Base-by-base conservation (phyloP, 106 monocot species). In the Agapanthus africanus region DNA sequence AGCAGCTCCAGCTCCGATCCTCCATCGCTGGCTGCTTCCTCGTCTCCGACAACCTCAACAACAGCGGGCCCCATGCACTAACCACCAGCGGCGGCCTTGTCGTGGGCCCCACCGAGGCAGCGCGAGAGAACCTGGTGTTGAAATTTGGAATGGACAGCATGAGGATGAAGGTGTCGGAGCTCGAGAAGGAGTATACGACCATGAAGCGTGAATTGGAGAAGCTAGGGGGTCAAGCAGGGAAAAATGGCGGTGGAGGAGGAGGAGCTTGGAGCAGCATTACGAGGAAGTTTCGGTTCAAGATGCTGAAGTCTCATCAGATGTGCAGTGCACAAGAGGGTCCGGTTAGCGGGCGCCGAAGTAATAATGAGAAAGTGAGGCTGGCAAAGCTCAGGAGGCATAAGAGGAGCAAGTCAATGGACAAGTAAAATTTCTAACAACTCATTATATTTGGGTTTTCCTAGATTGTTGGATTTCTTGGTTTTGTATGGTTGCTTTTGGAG, bases 1-100 rank as follows among this genome's bases (percentile, higher is more conserved):
- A 91, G 73, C 91, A 91, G 76, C 78, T 91, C 16, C 91, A 86
- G 65, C 73, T 88, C 42, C 73, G 84, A 25, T 78, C 79, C 15
- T 84, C 85, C 0, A 88, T 91, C 15, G 82, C 84, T 1, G 87
- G 86, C 4, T 91, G 88, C 74, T 77, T 88, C 11, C 75, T 85
- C 14, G 59, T 88, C 11, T 85, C 91, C 0, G 91, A 91, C 40
- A 83, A 83, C 47, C 70, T 85, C 19, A n/a, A 47, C 46, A 47
- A 47, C 56, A 60, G 22, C 35, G 14, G 6, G 62, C 27, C 25
- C 66, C 80, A 2, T 44, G 16, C 19, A 13, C 46, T 15, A 56
- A 56, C 2, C 22, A 25, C 9, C 2, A 56, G 67, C 5, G 80
- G 73, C 40, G 71, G 67, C 5, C 75, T 68, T 40, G 71, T 65